phyloP scores from a whole-genome alignment of 208 protist genomes.

The Leishmania gerbilli region DNA sequence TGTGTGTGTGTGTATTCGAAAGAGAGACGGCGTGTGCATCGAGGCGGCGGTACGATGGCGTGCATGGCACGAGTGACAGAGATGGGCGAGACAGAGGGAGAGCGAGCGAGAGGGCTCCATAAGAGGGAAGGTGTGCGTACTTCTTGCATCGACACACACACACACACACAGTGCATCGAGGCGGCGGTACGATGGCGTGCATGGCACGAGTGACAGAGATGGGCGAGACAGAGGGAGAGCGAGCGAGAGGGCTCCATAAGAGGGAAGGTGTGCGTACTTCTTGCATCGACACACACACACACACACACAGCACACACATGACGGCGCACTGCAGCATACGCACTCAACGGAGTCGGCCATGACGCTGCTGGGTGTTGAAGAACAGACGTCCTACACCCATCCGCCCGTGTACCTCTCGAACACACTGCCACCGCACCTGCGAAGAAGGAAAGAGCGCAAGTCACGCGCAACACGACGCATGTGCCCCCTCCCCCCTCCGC shows the following conservation, averaged over 20 bases:
- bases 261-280: neutral
- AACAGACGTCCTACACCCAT: neutral
- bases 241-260: no score
- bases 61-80: neutral
- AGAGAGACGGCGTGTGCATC: no score
- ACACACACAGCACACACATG: neutral
- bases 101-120: no score
- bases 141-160: neutral
- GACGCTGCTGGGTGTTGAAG: neutral
- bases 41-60: no score
- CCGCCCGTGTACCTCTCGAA: neutral
- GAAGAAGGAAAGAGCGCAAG: no score
- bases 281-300: neutral
- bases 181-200: no score
- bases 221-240: neutral
- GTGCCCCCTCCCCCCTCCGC: neutral
- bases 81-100: neutral
- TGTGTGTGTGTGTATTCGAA: neutral
- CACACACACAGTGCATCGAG: no score
- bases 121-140: neutral
- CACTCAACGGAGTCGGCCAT: neutral
- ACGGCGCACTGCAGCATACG: neutral
- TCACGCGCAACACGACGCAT: neutral
- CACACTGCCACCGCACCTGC: neutral
- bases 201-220: neutral